Evolutionary conservation across 352 stramenopile genomes (phyloP), one percentile per base, ranked within the genome.

Genomic region (Pilasporangium apinafurcum): DNA sequence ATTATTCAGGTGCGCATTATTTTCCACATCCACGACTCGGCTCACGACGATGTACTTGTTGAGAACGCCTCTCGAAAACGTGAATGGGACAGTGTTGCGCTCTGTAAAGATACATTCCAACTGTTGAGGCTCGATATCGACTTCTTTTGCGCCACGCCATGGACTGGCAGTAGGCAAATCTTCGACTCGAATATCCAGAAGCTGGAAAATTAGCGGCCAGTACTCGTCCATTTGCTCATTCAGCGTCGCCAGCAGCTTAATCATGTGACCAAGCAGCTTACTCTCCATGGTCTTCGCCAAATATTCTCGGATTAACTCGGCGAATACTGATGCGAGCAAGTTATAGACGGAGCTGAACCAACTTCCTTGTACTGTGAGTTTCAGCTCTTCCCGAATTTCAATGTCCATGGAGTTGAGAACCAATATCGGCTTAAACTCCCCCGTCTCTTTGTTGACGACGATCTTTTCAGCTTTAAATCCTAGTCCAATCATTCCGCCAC

Each of bases 271-370:
- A 4, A 93, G 56, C 25, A 93, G 32, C 35, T 87, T 93, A 24
- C 56, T 81, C 57, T 91, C 81, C 65, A 93, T 86, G 1, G 78
- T 93, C 50, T 87, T 88, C 12, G 78, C 67, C 44, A 93, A 34
- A 49, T 93, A 93, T 26, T 93, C 81, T 20, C 79, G 77, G 44
- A 93, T 91, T 21, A 90, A 48, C 24, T 76, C 59, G 0, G 74
- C 78, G 48, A 93, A 93, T 27, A 83, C 62, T 6, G 73, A 73
- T 4, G 81, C 81, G 5, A 93, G 56, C 52, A 91, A 37, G 29
- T 93, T 93, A 59, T 93, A 93, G 5, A 93, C 59, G 7, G 76
- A 67, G 37, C 78, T 91, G 54, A 93, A 93, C 81, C 81, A 93
- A 32, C 78, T 91, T 8, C 78, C 78, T 51, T 93, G 75, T 2